These are phyloP conservation scores for Podila epigama DNA, from an alignment of 192 early-diverging fungal genomes.

Conservation along the genomic window DNA sequence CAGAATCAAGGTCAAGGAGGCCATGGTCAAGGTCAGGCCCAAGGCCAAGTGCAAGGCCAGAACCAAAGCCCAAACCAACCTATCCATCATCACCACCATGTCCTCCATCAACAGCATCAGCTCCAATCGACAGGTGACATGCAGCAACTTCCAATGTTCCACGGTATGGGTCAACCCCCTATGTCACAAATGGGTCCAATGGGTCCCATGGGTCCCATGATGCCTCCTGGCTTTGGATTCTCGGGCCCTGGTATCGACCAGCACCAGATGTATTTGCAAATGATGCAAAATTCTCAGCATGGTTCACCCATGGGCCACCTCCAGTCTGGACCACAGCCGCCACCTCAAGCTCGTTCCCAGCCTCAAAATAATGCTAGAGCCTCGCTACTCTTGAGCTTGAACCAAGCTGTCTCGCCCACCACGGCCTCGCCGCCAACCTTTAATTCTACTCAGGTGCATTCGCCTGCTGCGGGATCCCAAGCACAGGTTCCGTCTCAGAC, in stretches of 20 bases:
- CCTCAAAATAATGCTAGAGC: constrained; percentile 35
- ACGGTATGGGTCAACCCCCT: constrained; percentile 18
- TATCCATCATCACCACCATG: constrained; percentile 8
- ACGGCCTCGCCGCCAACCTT: constrained; percentile 20
- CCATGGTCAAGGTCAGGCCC: background rate
- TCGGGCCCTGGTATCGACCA: constrained; percentile 24
- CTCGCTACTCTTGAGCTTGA: constrained; percentile 45
- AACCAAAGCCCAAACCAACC: background rate
- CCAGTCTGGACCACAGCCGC: constrained; percentile 9
- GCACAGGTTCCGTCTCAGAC: no score
- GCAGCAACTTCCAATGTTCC: constrained; percentile 14
- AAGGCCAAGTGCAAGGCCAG: background rate
- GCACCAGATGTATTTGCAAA: constrained; percentile 33
- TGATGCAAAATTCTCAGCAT: constrained; percentile 23
- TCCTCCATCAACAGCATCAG: constrained; percentile 18
- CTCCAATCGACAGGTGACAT: constrained; percentile 5
- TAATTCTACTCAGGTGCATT: background rate
- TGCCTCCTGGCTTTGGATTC: constrained; percentile 36
- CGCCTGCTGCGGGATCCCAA: background rate
- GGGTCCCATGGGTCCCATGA: constrained; percentile 31
- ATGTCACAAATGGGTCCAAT: constrained; percentile 30
- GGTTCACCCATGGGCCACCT: constrained; percentile 23
- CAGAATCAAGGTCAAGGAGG: background rate
- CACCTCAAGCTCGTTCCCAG: constrained; percentile 28
- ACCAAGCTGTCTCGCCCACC: constrained; percentile 27